These are phyloP conservation scores for Plectosphaerella sp. DNA, from an alignment of 2,329 filamentous ascomycete genomes.

Conservation along the genomic window DNA sequence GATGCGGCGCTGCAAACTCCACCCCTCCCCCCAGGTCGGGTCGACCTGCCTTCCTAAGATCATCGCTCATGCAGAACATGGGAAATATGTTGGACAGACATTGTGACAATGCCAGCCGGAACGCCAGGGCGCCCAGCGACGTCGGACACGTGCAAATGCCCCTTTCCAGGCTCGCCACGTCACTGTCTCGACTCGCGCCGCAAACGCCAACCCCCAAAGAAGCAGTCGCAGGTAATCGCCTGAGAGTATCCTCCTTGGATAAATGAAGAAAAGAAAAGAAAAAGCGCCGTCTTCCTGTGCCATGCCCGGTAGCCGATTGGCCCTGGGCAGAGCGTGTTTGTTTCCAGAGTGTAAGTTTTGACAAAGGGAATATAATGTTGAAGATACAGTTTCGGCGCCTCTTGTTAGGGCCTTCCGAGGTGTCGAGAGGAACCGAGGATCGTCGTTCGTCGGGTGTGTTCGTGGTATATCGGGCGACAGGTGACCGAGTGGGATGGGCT, in stretches of 20 bases:
- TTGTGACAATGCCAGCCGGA: constrained; percentile 8
- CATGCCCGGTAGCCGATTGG: constrained; percentile 4
- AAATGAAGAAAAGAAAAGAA: constrained; percentile 5
- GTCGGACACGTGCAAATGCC: no score
- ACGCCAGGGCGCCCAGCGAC: constrained; percentile 5
- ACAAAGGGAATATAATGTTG: neutral
- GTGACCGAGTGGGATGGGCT: no score
- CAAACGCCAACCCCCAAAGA: no score
- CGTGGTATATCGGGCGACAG: neutral
- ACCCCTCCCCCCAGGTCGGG: no score
- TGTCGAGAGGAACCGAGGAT: neutral
- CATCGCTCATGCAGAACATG: constrained; percentile 14
- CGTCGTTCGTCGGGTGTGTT: constrained; percentile 2
- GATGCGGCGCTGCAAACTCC: no score
- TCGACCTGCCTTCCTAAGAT: constrained; percentile 8
- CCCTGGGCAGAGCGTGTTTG: neutral
- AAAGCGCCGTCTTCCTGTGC: neutral
- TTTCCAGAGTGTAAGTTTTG: constrained; percentile 3
- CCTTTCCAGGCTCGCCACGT: no score
- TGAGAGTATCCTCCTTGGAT: no score
- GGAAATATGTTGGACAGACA: constrained; percentile 7
- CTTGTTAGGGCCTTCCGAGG: no score
- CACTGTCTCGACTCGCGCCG: no score
- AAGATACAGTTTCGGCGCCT: no score
- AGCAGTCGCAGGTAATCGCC: no score